Evolutionary conservation across 345 rosid species (phyloP).

Genomic region (Adansonia digitata): DNA sequence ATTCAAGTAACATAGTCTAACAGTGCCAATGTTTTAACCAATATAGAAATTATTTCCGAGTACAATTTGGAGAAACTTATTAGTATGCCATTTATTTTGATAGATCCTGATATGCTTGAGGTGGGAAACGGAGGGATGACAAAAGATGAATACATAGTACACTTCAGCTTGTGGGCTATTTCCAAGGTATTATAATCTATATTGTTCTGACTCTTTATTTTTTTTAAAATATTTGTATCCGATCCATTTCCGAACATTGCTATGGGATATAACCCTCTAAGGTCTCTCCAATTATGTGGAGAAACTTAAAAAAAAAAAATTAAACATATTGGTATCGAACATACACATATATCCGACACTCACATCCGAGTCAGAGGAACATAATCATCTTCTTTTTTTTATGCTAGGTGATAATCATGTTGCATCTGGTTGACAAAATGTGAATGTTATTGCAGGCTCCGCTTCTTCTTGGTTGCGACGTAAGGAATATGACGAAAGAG

Average conservation of each 20-base stretch:
- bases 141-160: conserved; percentile 70
- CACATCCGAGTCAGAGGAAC: no score
- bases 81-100: neutral
- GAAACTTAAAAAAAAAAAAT: no score
- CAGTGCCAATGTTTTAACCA: neutral
- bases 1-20: no score
- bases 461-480: conserved; percentile 76
- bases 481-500: conserved; percentile 60
- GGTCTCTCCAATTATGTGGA: no score
- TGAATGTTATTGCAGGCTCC: conserved; percentile 45
- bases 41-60: neutral
- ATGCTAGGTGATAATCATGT: neutral
- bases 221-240: no score
- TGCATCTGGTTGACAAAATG: neutral
- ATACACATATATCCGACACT: no score
- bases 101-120: conserved; percentile 99
- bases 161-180: conserved; percentile 92
- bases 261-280: no score
- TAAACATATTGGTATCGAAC: no score
- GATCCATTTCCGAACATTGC: no score
- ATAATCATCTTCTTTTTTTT: neutral
- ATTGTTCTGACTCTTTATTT: no score
- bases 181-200: conserved; percentile 71
- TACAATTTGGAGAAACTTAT: neutral
- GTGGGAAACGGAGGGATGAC: conserved; percentile 98